phyloP scores from a whole-genome alignment of 352 stramenopile genomes.

The Globisporangium paddicum region DNA sequence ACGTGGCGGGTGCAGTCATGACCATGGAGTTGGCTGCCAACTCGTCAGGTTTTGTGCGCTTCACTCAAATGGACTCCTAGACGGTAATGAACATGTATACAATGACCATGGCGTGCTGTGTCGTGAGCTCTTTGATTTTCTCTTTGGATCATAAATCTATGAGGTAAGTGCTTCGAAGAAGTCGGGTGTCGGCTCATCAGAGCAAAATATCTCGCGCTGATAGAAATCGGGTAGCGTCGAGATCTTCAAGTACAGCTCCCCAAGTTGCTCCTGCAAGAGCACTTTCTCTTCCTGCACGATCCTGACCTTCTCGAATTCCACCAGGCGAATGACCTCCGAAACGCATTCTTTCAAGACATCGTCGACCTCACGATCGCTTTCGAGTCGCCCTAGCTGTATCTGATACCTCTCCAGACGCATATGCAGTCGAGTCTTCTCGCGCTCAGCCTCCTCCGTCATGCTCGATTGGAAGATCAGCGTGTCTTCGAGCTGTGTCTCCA shows the following conservation, averaged over 20 bases:
- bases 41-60: constrained; percentile 27
- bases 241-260: constrained; percentile 77
- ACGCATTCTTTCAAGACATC: constrained; percentile 54
- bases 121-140: not conserved
- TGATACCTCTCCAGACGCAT: constrained; percentile 50
- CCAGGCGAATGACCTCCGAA: constrained; percentile 38
- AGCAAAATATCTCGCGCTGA: constrained; percentile 82
- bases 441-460: constrained; percentile 22
- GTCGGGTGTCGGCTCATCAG: constrained; percentile 54
- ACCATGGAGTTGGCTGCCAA: constrained; percentile 53
- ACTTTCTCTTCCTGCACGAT: constrained; percentile 63
- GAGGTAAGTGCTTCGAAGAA: constrained; percentile 82
- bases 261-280: constrained; percentile 64
- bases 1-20: constrained; percentile 81
- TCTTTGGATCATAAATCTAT: not conserved
- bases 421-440: constrained; percentile 30
- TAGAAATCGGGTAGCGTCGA: constrained; percentile 84
- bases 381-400: constrained; percentile 44
- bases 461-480: constrained; percentile 14
- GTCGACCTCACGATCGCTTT: constrained; percentile 46
- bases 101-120: not conserved
- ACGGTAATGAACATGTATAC: not conserved
- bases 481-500: constrained; percentile 26
- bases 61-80: constrained; percentile 33
- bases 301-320: constrained; percentile 53